Evolutionary conservation across 2,329 filamentous ascomycete species (phyloP).

Genomic region (Penicillium sp.): DNA sequence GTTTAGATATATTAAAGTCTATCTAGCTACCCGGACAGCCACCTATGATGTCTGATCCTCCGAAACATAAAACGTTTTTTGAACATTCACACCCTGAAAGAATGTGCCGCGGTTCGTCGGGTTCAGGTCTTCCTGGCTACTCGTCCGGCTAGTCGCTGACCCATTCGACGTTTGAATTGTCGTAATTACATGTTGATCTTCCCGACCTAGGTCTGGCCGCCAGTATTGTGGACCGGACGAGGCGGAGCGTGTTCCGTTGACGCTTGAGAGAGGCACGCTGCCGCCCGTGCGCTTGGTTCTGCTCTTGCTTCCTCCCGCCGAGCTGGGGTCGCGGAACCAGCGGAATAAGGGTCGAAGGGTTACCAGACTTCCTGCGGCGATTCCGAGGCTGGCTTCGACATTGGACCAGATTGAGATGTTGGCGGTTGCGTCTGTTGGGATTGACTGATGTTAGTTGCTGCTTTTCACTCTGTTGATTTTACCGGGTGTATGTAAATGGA

Average conservation of each 20-base stretch:
- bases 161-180: slow-evolving; percentile 23
- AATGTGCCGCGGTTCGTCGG: slow-evolving; percentile 19
- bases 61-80: slow-evolving; percentile 30
- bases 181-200: slow-evolving; percentile 23
- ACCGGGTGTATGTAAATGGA: background rate
- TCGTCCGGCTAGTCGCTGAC: slow-evolving; percentile 19
- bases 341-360: slow-evolving; percentile 44
- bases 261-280: slow-evolving; percentile 27
- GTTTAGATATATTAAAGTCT: background rate
- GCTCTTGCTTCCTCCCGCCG: slow-evolving; percentile 13
- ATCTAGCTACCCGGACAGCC: background rate
- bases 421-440: slow-evolving; percentile 25
- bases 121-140: slow-evolving; percentile 30
- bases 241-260: slow-evolving; percentile 17
- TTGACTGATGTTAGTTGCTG: slow-evolving; percentile 8
- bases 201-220: slow-evolving; percentile 24
- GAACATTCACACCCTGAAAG: slow-evolving; percentile 26
- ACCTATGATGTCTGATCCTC: slow-evolving; percentile 14
- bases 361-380: slow-evolving; percentile 42
- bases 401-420: slow-evolving; percentile 37
- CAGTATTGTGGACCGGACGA: slow-evolving; percentile 23
- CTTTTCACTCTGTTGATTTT: background rate
- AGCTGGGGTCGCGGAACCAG: slow-evolving; percentile 28
- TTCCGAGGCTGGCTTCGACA: slow-evolving; percentile 34
- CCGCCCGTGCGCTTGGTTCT: slow-evolving; percentile 20